Conservation (phyloP, 73 alveolate genomes). For the Tetrahymena thermophila region DNA sequence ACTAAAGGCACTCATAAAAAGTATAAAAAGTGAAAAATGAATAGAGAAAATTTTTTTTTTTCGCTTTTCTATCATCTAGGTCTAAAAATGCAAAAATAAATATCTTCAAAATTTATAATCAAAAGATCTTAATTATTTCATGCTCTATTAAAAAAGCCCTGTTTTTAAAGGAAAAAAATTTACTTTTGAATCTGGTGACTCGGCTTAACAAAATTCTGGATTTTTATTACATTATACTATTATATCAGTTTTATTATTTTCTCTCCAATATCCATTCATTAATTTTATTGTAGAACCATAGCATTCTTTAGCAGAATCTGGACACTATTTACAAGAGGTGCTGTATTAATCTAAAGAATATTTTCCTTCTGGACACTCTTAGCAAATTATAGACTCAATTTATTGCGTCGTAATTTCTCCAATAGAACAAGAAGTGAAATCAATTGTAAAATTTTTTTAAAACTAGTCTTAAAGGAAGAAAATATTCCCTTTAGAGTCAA, state of each 20-base stretch:
- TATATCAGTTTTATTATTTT: neutral
- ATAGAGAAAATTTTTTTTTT: too few relatives aligned
- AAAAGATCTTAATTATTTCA: too few relatives aligned
- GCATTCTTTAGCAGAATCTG: neutral
- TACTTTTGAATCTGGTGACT: neutral
- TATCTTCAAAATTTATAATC: too few relatives aligned
- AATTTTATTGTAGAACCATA: neutral
- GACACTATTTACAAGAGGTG: neutral
- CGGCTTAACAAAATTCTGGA: neutral
- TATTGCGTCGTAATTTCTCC: neutral
- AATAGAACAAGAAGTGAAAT: neutral
- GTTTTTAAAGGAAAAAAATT: too few relatives aligned
- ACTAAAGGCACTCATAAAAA: too few relatives aligned
- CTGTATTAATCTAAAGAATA: neutral
- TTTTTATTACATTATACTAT: neutral
- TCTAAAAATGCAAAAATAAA: too few relatives aligned
- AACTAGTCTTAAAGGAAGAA: neutral
- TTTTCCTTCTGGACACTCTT: neutral
- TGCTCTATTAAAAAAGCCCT: too few relatives aligned
- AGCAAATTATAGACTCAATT: neutral
- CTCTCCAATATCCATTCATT: neutral
- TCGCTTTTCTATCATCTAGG: too few relatives aligned
- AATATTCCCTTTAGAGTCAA: neutral
- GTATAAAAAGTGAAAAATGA: too few relatives aligned
- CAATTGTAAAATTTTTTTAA: neutral